Evolutionary conservation across 257 asterid species (phyloP), one percentile per base, ranked within the genome.

Genomic region (Plantago ovata): DNA sequence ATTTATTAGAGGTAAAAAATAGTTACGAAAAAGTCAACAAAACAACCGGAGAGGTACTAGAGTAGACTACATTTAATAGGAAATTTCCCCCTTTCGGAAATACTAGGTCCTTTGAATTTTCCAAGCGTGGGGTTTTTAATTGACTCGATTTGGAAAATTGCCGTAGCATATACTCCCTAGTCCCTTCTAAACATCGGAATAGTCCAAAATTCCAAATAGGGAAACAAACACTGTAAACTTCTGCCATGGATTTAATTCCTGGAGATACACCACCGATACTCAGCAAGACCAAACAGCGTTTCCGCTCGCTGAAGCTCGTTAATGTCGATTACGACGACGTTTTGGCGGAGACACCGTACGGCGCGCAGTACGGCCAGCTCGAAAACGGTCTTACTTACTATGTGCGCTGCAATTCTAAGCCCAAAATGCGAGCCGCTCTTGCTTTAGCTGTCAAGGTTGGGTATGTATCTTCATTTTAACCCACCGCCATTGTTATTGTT

Each of bases 401-500:
- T 54, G 98, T 90, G 12, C 94, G 98, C 53, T 77, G 78, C 78
- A 90, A 87, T 81, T 83, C 94, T 55, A 90, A 90, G 77, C 97
- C 97, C 42, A 79, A 74, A 75, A 90, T 90, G 97, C 77, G 97
- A 75, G 97, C 97, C 52, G 96, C 96, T 48, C 94, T 90, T 16
- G 89, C 96, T 38, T 95, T 90, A 55, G 98, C 85, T 32, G 84
- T 90, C 41, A 83, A 78, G 76, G 94, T 80, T 82, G 98, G 98
- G 98, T 89, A 79, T 71, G 84, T 78, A 33, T 62, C 43, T 64
- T 41, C 18, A 16, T 12, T 10, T 20, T 4, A 1, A 18, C 6
- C 6, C 18, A 1, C 53, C 13, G 19, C 21, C 18, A n/a, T 48
- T 13, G 12, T 48, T 46, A 14, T 7, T 4, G 4, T 48, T 5